Conservation (phyloP, 2,329 filamentous ascomycete genomes). For the Beauveria asiatica region DNA sequence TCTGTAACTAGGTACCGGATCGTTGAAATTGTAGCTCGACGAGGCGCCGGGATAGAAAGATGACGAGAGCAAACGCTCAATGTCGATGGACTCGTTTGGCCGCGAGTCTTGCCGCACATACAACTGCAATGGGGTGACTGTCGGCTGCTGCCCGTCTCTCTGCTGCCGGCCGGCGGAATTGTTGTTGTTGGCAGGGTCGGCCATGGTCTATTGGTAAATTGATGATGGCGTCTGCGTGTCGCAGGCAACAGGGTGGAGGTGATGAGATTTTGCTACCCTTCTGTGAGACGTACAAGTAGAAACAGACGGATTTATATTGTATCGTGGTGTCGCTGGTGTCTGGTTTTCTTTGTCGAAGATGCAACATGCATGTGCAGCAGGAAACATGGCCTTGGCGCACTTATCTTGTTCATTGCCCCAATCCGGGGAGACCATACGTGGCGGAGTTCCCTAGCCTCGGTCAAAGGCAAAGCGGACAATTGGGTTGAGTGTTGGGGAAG, state of each 20-base stretch:
- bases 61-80: constrained; percentile 5
- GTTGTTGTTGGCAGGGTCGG: neutral
- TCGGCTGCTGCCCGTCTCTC: neutral
- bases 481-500: neutral
- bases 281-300: neutral
- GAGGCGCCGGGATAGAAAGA: constrained; percentile 2
- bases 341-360: neutral
- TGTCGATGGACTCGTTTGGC: neutral
- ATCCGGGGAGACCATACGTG: neutral
- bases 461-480: neutral
- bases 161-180: neutral
- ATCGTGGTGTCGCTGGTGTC: neutral
- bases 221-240: neutral
- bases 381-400: too few relatives aligned
- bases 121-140: neutral
- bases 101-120: neutral
- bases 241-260: neutral
- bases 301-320: neutral
- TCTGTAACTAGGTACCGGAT: neutral
- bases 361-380: neutral
- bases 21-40: neutral
- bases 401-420: neutral
- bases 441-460: constrained; percentile 3
- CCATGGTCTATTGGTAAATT: neutral
- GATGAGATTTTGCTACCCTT: neutral